These are phyloP conservation scores for Cornus florida DNA, from an alignment of 148 eudicot genomes.

Conservation along the genomic window DNA sequence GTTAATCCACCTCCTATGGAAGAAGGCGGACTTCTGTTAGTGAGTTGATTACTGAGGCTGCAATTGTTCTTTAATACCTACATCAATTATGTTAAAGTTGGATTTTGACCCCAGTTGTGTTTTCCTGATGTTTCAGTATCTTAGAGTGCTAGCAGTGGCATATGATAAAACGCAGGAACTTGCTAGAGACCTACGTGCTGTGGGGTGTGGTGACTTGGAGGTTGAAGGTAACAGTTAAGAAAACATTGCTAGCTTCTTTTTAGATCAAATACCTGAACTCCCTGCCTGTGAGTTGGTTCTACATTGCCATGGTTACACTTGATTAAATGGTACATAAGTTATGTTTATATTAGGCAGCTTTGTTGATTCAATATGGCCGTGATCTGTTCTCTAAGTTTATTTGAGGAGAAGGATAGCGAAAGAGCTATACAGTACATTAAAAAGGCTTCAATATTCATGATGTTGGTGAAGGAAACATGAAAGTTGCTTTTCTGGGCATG, in stretches of 20 bases:
- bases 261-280: background rate
- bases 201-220: slow-evolving; percentile 99
- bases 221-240: slow-evolving; percentile 70
- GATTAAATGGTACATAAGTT: background rate
- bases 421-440: too few relatives aligned
- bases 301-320: background rate
- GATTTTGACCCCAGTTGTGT: slow-evolving; percentile 17
- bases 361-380: slow-evolving; percentile 1
- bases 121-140: slow-evolving; percentile 62
- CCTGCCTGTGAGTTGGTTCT: background rate
- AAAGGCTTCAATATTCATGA: background rate
- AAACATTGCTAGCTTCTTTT: background rate
- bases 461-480: background rate
- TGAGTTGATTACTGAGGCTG: slow-evolving; percentile 48
- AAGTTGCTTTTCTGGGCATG: background rate
- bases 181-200: slow-evolving; percentile 83
- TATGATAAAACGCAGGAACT: slow-evolving; percentile 98
- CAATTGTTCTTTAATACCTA: background rate
- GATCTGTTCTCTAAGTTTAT: background rate
- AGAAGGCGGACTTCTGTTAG: slow-evolving; percentile 87
- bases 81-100: background rate
- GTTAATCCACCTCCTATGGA: slow-evolving; percentile 81
- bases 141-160: slow-evolving; percentile 95
- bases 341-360: background rate
- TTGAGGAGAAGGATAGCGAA: background rate